phyloP scores from a whole-genome alignment of 2,329 filamentous ascomycete species.

The Thyridium curvatum region DNA sequence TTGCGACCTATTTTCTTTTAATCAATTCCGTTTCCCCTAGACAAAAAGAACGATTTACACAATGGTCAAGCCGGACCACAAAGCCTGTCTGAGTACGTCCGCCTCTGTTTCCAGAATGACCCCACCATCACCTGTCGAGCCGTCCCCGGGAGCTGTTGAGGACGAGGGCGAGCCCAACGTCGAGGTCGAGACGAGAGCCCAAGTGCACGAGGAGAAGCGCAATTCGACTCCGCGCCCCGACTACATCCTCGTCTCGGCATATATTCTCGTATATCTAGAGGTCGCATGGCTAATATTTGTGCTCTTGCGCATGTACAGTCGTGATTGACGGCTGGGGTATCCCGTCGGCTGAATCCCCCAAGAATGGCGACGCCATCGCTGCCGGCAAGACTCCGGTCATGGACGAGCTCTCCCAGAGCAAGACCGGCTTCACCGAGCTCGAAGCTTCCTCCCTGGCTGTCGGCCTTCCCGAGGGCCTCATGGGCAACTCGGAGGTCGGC shows the following conservation, averaged over 20 bases:
- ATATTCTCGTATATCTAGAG: constrained; percentile 50
- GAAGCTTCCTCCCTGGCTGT: constrained; percentile 95
- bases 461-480: constrained; percentile 90
- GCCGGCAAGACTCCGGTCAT: constrained; percentile 90
- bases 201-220: neutral
- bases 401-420: constrained; percentile 80
- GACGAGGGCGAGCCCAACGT: constrained; percentile 47
- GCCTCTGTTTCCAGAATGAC: constrained; percentile 14
- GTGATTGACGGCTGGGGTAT: constrained; percentile 99
- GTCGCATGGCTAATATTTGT: constrained; percentile 53
- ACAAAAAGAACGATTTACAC: constrained; percentile 5
- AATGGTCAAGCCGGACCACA: constrained; percentile 51
- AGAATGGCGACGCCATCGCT: constrained; percentile 90
- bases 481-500: constrained; percentile 98
- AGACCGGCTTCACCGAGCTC: constrained; percentile 83
- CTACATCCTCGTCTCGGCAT: constrained; percentile 40
- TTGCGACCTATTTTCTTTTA: neutral
- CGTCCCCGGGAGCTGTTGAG: constrained; percentile 53
- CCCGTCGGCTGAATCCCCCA: constrained; percentile 70
- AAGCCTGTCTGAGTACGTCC: constrained; percentile 57
- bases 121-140: constrained; percentile 15
- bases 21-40: constrained; percentile 3
- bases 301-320: constrained; percentile 56
- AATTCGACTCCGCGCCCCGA: constrained; percentile 14
- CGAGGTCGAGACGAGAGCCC: neutral